Conservation (phyloP, 148 eudicot genomes). For the Cornus suecica region DNA sequence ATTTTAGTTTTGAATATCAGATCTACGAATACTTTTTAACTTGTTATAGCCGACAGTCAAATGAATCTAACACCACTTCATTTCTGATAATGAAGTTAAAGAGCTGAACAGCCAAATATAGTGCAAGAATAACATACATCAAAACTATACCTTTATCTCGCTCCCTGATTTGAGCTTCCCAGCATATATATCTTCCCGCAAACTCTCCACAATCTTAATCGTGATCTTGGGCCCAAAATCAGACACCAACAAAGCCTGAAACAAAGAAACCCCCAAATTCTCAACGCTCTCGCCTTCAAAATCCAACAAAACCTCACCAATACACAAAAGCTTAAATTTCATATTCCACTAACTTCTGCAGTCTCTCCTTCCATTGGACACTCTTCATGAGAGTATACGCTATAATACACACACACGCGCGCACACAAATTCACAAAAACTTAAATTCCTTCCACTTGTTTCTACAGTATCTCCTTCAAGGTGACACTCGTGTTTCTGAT, state of each 20-base stretch:
- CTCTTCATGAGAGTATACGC: too few species aligned
- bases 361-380: too few species aligned
- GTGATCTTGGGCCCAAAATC: slow-evolving; percentile 98
- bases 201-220: slow-evolving; percentile 79
- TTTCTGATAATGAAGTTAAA: background rate
- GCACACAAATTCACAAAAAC: too few species aligned
- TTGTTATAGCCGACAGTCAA: background rate
- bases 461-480: too few species aligned
- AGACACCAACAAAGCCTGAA: slow-evolving; percentile 78
- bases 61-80: background rate
- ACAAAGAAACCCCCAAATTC: background rate
- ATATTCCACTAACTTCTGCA: background rate
- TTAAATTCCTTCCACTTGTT: too few species aligned
- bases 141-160: slow-evolving; percentile 72
- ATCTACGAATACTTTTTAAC: background rate
- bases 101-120: background rate
- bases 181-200: slow-evolving; percentile 86
- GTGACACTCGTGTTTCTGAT: too few species aligned
- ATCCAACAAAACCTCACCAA: background rate
- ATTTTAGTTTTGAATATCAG: background rate
- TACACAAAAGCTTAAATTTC: background rate
- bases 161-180: slow-evolving; percentile 96
- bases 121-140: background rate
- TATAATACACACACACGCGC: too few species aligned
- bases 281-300: background rate